Conservation (phyloP, 2,329 filamentous ascomycete species). For the Didymella exigua region DNA sequence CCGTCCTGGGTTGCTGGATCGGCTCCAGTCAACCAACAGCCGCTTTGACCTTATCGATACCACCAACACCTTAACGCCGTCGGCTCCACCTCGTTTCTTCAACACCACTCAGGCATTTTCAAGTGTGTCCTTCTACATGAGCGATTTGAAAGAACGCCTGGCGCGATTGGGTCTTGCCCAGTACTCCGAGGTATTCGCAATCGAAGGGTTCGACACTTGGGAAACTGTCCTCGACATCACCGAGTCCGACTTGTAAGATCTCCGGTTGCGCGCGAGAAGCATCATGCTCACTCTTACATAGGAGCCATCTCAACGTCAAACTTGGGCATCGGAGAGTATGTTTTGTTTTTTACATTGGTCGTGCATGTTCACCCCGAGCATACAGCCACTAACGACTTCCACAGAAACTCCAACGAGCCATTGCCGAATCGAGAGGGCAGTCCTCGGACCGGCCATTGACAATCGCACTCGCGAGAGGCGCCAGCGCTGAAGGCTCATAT, state of each 20-base stretch:
- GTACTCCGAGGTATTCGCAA: conserved; percentile 73
- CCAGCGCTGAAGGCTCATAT: conserved; percentile 61
- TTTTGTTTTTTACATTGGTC: conserved; percentile 3
- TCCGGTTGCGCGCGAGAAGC: neutral
- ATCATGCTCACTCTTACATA: conserved; percentile 40
- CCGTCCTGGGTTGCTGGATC: conserved; percentile 74
- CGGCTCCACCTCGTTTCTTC: conserved; percentile 6
- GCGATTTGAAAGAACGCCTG: conserved; percentile 69
- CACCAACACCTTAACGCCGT: conserved; percentile 14
- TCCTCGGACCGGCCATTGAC: conserved; percentile 46
- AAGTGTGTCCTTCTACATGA: conserved; percentile 56
- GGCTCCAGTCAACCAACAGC: conserved; percentile 49
- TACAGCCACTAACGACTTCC: conserved; percentile 8
- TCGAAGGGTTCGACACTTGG: conserved; percentile 86
- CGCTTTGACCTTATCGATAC: conserved; percentile 10
- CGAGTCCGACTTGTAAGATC: conserved; percentile 75
- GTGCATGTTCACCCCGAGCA: neutral
- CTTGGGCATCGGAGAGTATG: conserved; percentile 79
- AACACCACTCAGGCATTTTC: conserved; percentile 11
- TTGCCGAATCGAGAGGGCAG: conserved; percentile 72
- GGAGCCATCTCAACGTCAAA: conserved; percentile 76
- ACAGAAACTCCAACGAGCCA: conserved; percentile 82
- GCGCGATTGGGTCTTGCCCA: conserved; percentile 78
- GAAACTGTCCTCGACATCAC: conserved; percentile 83
- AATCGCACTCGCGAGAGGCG: conserved; percentile 51